Percentiles rank a stretch among this genome's conserved stretches.
Evolutionary conservation across 345 rosid genomes (phyloP).

Genomic region (Geranium brycei): DNA sequence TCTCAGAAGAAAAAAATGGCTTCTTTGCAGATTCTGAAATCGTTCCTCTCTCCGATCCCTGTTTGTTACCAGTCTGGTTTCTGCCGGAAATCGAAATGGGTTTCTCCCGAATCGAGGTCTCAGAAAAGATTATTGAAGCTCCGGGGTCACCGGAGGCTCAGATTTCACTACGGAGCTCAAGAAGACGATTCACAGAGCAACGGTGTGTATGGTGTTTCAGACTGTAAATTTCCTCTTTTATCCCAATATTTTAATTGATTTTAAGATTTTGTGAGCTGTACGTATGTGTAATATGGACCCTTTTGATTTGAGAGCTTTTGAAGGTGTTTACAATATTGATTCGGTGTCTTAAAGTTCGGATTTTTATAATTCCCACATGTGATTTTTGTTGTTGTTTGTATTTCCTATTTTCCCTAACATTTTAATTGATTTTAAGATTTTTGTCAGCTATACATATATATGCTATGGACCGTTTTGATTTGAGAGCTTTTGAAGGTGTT

Average conservation of each 20-base stretch:
- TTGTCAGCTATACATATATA: too few species aligned
- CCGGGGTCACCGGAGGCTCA: conserved; percentile 14
- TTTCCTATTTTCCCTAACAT: neutral
- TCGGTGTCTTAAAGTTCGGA: too few species aligned
- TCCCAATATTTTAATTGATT: too few species aligned
- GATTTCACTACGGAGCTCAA: conserved; percentile 29
- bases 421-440: too few species aligned
- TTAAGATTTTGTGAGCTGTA: too few species aligned
- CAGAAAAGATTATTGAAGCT: conserved; percentile 21
- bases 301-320: too few species aligned
- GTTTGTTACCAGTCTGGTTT: conserved; percentile 20
- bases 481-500: too few species aligned
- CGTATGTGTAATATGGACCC: too few species aligned
- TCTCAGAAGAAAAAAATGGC: conserved; percentile 19
- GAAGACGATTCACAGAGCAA: conserved; percentile 43
- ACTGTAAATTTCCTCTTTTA: neutral
- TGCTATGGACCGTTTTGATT: too few species aligned
- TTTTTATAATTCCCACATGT: too few species aligned
- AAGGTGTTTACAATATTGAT: too few species aligned
- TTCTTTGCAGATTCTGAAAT: conserved; percentile 25
- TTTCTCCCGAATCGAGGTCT: conserved; percentile 4
- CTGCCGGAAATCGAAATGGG: conserved; percentile 16
- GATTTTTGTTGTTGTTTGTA: too few species aligned
- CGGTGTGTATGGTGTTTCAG: conserved; percentile 20
- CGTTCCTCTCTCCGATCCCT: conserved; percentile 30